Percentiles rank a stretch among this genome's conserved stretches.
These are phyloP conservation scores for Boletus sp. DNA, from an alignment of 768 basidiomycete genomes.

Conservation along the genomic window DNA sequence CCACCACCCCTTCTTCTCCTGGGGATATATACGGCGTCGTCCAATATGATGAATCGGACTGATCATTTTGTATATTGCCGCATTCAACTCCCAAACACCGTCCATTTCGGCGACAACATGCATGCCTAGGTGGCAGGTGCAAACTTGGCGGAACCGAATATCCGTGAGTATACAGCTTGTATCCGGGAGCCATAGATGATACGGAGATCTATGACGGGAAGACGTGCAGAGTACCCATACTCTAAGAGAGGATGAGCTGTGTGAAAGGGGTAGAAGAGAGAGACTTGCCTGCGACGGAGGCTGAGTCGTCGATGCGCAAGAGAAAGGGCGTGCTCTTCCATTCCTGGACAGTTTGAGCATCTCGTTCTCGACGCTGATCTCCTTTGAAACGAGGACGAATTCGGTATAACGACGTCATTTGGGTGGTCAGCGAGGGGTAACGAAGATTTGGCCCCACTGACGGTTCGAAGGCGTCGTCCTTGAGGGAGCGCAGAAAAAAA, in stretches of 20 bases:
- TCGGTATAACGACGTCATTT: slow-evolving; percentile 76
- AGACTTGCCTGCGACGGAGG: slow-evolving; percentile 51
- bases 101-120: slow-evolving; percentile 88
- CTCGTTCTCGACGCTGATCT: slow-evolving; percentile 95
- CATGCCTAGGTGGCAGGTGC: slow-evolving; percentile 85
- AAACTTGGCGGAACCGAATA: slow-evolving; percentile 95
- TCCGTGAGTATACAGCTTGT: slow-evolving; percentile 81
- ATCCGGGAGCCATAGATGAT: slow-evolving; percentile 94
- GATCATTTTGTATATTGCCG: slow-evolving; percentile 92
- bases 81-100: slow-evolving; percentile 77
- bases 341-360: slow-evolving; percentile 95
- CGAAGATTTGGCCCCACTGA: slow-evolving; percentile 25
- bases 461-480: slow-evolving; percentile 90
- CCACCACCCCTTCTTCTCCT: slow-evolving; percentile 58
- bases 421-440: slow-evolving; percentile 6
- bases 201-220: slow-evolving; percentile 93
- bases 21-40: slow-evolving; percentile 89
- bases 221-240: slow-evolving; percentile 65
- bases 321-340: slow-evolving; percentile 96
- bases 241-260: slow-evolving; percentile 30
- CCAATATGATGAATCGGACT: slow-evolving; percentile 89
- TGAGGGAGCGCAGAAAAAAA: slow-evolving; percentile 70
- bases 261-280: slow-evolving; percentile 25
- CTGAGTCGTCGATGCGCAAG: slow-evolving; percentile 83
- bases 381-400: slow-evolving; percentile 95